Conservation (phyloP, 2,329 filamentous ascomycete genomes). For the Fusarium succisae region DNA sequence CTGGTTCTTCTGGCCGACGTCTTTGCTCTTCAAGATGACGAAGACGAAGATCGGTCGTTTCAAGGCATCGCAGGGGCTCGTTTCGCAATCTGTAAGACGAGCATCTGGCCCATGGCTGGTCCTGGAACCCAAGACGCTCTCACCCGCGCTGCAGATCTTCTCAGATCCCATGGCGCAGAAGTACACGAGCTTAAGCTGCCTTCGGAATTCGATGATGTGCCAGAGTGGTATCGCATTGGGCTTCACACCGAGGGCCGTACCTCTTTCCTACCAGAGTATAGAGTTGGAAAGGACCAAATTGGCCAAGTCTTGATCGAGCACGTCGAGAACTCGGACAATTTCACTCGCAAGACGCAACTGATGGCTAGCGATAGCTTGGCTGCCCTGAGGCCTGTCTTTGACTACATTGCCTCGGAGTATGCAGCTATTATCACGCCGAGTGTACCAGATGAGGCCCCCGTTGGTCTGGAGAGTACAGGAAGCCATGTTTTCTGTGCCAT, state of each 20-base stretch:
- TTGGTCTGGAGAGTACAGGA: constrained; percentile 64
- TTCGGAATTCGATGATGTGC: constrained; percentile 57
- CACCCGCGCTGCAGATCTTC: constrained; percentile 50
- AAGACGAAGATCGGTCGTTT: constrained; percentile 49
- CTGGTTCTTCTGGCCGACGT: constrained; percentile 65
- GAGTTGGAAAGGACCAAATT: constrained; percentile 58
- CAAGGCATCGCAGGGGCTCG: constrained; percentile 58
- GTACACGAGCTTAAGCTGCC: constrained; percentile 67
- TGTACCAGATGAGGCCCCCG: constrained; percentile 67
- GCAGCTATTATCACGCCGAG: constrained; percentile 68
- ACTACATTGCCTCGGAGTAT: constrained; percentile 62
- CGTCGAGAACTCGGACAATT: constrained; percentile 59
- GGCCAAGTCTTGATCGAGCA: constrained; percentile 57
- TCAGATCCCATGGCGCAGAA: constrained; percentile 59
- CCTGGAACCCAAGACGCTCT: constrained; percentile 57
- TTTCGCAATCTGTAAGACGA: constrained; percentile 66
- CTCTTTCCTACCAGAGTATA: constrained; percentile 65
- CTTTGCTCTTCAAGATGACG: constrained; percentile 61
- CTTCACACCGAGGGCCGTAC: constrained; percentile 63
- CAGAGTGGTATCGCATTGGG: constrained; percentile 63
- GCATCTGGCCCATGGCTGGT: constrained; percentile 61
- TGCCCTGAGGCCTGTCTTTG: constrained; percentile 62
- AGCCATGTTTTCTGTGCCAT: constrained; percentile 62
- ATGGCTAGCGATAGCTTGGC: constrained; percentile 65
- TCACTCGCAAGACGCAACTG: constrained; percentile 60